These are phyloP conservation scores for Coprinopsis strossmayeri DNA, from an alignment of 768 basidiomycete genomes.

Conservation along the genomic window DNA sequence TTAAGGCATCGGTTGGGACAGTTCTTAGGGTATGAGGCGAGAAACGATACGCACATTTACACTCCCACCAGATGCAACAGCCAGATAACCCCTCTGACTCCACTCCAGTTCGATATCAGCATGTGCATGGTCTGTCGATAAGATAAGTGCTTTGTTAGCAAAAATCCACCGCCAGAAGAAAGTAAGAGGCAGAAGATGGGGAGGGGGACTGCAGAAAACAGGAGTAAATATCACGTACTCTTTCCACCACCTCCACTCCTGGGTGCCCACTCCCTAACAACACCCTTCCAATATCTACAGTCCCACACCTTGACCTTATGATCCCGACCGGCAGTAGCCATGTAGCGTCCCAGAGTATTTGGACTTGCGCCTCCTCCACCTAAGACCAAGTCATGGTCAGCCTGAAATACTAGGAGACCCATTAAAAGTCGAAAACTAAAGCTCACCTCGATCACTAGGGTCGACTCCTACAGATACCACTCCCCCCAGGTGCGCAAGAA, in stretches of 20 bases:
- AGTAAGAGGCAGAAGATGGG: too few species aligned
- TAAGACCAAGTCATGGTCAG: too few species aligned
- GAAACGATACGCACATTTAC: conserved; percentile 56
- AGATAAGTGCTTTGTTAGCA: not conserved
- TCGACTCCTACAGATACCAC: conserved; percentile 79
- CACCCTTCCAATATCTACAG: conserved; percentile 90
- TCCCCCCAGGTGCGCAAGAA: conserved; percentile 88
- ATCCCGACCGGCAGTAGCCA: conserved; percentile 87
- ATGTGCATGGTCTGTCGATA: not conserved
- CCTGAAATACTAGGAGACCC: too few species aligned
- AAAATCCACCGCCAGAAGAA: not conserved
- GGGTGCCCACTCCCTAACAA: conserved; percentile 69
- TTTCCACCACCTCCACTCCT: conserved; percentile 42
- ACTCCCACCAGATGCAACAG: conserved; percentile 74
- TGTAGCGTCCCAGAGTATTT: conserved; percentile 57
- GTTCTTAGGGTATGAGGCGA: not conserved
- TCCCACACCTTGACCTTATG: conserved; percentile 95
- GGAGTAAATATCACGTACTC: too few species aligned
- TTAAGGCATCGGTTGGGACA: conserved; percentile 5
- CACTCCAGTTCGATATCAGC: conserved; percentile 59
- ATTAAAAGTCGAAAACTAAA: too few species aligned
- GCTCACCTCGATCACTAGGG: conserved; percentile 57
- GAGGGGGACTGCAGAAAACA: too few species aligned
- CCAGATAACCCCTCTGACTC: conserved; percentile 80
- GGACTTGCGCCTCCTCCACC: not conserved